Conservation (phyloP, 768 basidiomycete species). For the Trichaptum fuscoviolaceum region DNA sequence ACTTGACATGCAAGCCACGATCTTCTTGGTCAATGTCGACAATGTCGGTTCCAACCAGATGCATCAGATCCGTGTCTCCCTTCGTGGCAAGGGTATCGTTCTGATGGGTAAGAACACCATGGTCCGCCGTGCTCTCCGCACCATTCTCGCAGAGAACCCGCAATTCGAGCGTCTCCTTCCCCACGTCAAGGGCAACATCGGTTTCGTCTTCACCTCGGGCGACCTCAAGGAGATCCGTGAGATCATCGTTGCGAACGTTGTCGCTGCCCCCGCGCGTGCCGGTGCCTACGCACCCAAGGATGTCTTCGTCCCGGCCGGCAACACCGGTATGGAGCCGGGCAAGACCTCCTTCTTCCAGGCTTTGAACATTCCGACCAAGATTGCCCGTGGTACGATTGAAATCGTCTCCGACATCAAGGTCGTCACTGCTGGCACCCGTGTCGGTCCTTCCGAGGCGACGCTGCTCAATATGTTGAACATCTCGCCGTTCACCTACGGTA, state of each 20-base stretch:
- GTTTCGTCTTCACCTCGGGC: slow-evolving; percentile 91
- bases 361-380: slow-evolving; percentile 98
- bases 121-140: slow-evolving; percentile 96
- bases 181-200: slow-evolving; percentile 95
- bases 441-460: slow-evolving; percentile 95
- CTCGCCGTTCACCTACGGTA: slow-evolving; percentile 99
- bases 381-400: slow-evolving; percentile 99
- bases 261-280: slow-evolving; percentile 97
- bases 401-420: slow-evolving; percentile 97
- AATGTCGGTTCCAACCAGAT: slow-evolving; percentile 99
- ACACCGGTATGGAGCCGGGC: slow-evolving; percentile 99
- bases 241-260: slow-evolving; percentile 93
- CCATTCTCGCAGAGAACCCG: slow-evolving; percentile 84
- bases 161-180: slow-evolving; percentile 96
- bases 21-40: slow-evolving; percentile 99
- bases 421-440: slow-evolving; percentile 86
- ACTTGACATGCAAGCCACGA: slow-evolving; percentile 58
- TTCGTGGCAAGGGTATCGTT: slow-evolving; percentile 94
- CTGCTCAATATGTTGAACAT: slow-evolving; percentile 99
- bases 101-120: slow-evolving; percentile 99
- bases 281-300: slow-evolving; percentile 93
- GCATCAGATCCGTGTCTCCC: slow-evolving; percentile 93
- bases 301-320: slow-evolving; percentile 87
- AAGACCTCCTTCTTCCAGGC: slow-evolving; percentile 99
- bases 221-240: slow-evolving; percentile 96